Evolutionary conservation across 179 eudicot species (phyloP), one percentile per base, ranked within the genome.

Genomic region (Silene noctiflora): DNA sequence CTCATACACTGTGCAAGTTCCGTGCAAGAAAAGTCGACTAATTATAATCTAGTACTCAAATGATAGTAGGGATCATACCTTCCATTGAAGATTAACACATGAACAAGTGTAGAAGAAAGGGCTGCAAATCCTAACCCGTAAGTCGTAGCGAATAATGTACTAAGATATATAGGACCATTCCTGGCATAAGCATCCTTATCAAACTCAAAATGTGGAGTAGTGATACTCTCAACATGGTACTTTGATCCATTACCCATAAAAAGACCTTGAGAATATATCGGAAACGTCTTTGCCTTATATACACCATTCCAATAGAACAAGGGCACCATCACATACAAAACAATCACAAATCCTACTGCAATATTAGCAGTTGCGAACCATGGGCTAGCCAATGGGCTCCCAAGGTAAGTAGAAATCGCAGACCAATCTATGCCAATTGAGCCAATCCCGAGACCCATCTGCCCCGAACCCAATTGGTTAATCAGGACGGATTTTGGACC

Each of bases 341-440:
- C 78, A 65, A 90, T 67, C 59, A 35, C 65, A 73, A 74, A 90
- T 24, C 96, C 96, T 10, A 77, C 81, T 6, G 92, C 92, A 67
- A 90, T 78, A 48, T 90, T 90, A n/a, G 87, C 96, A 53, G 96
- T 89, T 6, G 92, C 91, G 31, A 90, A 90, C 96, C 96, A 90
- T 9, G 96, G 96, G 83, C 96, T 90, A 64, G 96, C 96, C 14
- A 90, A 77, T 21, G 96, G 96, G 80, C 91, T 90, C 24, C 91
- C 91, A 7, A 89, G 85, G 82, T 89, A 90, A 2, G 90, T 86
- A 0, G 92, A 87, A 71, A 86, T 90, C 44, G 92, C 89, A 0
- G 96, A 78, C 96, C 96, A 90, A 42, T 90, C 96, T 4, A 89
- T 70, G 2, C 89, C 96, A n/a, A 90, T 80, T 0, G 96, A 79